Percentiles rank a stretch among this genome's conserved stretches.
Evolutionary conservation across 345 rosid genomes (phyloP).

Genomic region (Anacardium occidentale): DNA sequence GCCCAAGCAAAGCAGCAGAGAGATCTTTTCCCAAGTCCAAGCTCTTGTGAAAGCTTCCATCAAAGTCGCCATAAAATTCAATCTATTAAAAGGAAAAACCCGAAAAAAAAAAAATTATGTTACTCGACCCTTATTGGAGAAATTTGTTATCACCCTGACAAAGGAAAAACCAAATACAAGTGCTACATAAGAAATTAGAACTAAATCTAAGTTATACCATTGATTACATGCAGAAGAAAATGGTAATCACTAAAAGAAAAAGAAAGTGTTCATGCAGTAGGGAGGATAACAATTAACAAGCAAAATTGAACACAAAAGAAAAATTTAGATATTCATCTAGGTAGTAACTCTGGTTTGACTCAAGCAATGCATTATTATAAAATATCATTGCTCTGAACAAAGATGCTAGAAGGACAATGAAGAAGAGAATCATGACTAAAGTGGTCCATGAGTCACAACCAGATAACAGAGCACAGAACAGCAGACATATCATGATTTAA

Average conservation of each 20-base stretch:
- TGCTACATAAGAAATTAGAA: background rate
- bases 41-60: constrained; percentile 88
- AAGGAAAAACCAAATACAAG: background rate
- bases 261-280: too few species aligned
- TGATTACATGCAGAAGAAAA: background rate
- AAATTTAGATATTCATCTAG: background rate
- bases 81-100: constrained; percentile 39
- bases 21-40: constrained; percentile 83
- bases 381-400: background rate
- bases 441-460: too few species aligned
- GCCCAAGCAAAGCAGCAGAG: constrained; percentile 84
- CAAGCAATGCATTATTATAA: background rate
- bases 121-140: background rate
- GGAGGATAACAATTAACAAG: background rate
- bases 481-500: background rate
- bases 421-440: background rate
- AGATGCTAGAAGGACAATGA: background rate
- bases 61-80: constrained; percentile 89
- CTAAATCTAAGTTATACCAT: background rate
- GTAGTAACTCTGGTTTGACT: background rate
- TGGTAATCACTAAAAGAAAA: background rate
- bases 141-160: background rate
- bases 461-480: background rate
- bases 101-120: background rate
- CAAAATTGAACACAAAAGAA: background rate